Percentiles rank a stretch among this genome's conserved stretches.
Evolutionary conservation across 345 rosid species (phyloP).

Genomic region (Brassica cretica): DNA sequence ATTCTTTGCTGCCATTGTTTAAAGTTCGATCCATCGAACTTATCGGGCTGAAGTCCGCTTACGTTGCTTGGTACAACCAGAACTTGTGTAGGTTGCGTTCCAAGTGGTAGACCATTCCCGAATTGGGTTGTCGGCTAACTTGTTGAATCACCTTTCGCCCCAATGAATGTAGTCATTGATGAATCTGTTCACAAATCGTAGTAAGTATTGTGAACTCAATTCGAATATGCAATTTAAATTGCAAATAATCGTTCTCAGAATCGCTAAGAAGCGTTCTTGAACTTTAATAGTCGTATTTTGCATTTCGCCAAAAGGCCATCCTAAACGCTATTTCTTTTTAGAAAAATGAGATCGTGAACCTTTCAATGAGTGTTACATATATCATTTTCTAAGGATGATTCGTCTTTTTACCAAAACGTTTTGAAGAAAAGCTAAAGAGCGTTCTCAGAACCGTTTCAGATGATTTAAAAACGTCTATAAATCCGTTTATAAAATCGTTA

Average conservation of each 20-base stretch:
- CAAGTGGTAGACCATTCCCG: neutral
- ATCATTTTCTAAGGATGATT: neutral
- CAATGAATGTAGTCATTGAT: neutral
- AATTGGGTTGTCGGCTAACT: neutral
- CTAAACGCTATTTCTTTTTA: neutral
- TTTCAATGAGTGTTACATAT: neutral
- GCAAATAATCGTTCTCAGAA: neutral
- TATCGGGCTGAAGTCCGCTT: neutral
- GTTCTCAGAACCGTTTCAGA: neutral
- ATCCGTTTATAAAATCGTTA: neutral
- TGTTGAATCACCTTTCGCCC: neutral
- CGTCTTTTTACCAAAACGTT: neutral
- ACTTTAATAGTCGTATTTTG: neutral
- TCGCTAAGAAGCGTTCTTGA: neutral
- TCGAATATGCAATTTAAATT: too few relatives aligned
- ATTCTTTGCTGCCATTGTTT: neutral
- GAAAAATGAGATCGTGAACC: neutral
- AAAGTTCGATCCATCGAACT: neutral
- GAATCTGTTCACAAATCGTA: neutral
- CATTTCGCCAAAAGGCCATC: neutral
- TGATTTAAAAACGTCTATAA: neutral
- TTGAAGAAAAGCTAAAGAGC: neutral
- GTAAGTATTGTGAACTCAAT: too few relatives aligned
- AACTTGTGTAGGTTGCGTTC: neutral
- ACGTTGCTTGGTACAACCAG: neutral